A percentile compares a stretch with the other conserved stretches of the same genome.
Evolutionary conservation across 208 protist genomes (phyloP).

Genomic region (Wallacemonas sp.): DNA sequence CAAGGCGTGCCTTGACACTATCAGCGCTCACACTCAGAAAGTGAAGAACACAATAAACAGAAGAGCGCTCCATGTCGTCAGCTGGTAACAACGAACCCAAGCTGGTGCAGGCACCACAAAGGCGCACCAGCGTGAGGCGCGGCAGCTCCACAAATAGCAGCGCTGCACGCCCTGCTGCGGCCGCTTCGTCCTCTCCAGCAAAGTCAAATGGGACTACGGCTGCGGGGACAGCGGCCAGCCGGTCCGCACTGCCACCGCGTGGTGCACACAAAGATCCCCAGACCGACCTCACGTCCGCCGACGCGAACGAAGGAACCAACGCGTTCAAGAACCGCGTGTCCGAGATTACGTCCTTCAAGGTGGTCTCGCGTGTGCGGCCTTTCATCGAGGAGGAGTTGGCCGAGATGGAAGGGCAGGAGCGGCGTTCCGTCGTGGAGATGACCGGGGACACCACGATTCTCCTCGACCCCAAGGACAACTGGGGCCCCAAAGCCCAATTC

Average conservation of each 20-base stretch:
- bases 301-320: slow-evolving; percentile 63
- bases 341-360: slow-evolving; percentile 88
- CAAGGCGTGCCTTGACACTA: no score
- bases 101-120: slow-evolving; percentile 45
- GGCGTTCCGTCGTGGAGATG: slow-evolving; percentile 90
- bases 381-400: slow-evolving; percentile 89
- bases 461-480: slow-evolving; percentile 84
- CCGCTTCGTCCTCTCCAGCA: no score
- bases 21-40: no score
- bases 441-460: slow-evolving; percentile 83
- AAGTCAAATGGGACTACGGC: slow-evolving; percentile 6
- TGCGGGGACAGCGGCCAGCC: slow-evolving; percentile 11
- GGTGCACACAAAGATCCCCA: slow-evolving; percentile 20
- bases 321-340: slow-evolving; percentile 79
- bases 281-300: slow-evolving; percentile 35
- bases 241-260: neutral
- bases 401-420: slow-evolving; percentile 83
- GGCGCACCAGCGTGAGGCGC: neutral
- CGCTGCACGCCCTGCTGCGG: neutral
- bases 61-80: neutral
- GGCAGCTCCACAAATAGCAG: slow-evolving; percentile 7
- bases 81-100: slow-evolving; percentile 53
- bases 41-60: no score
- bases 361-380: slow-evolving; percentile 81
- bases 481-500: slow-evolving; percentile 87